phyloP scores from a whole-genome alignment of 768 basidiomycete genomes.

The Pholiota molesta region DNA sequence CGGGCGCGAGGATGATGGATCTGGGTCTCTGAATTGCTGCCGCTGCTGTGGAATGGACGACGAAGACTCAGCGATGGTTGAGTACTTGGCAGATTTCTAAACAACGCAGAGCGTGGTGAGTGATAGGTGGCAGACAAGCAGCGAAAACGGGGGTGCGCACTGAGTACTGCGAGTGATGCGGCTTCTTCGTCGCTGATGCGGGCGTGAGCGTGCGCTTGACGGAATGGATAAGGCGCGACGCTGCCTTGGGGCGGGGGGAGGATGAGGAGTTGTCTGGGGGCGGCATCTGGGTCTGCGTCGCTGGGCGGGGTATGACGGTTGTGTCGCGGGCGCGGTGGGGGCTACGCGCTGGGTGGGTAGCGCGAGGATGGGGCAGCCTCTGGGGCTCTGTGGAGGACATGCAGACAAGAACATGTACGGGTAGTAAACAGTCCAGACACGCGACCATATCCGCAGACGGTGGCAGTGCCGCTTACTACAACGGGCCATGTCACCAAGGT shows the following conservation, averaged over 20 bases:
- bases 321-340: not conserved
- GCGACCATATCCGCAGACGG: slow-evolving; percentile 10
- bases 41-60: slow-evolving; percentile 23
- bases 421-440: slow-evolving; percentile 10
- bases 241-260: slow-evolving; percentile 22
- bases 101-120: not conserved
- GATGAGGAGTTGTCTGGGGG: slow-evolving; percentile 15
- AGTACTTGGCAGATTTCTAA: slow-evolving; percentile 31
- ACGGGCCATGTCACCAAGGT: not conserved
- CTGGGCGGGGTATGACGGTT: not conserved
- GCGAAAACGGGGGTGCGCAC: slow-evolving; percentile 18
- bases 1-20: slow-evolving; percentile 49
- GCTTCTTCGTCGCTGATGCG: slow-evolving; percentile 26
- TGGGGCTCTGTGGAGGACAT: slow-evolving; percentile 19
- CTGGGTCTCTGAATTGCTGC: slow-evolving; percentile 30
- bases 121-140: not conserved
- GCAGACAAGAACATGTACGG: slow-evolving; percentile 8
- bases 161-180: slow-evolving; percentile 22
- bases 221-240: slow-evolving; percentile 32
- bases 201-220: slow-evolving; percentile 33
- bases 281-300: slow-evolving; percentile 5
- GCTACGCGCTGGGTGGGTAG: slow-evolving; percentile 16
- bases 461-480: slow-evolving; percentile 26
- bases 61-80: slow-evolving; percentile 29
- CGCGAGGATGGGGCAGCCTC: slow-evolving; percentile 18